Base-by-base conservation (phyloP, 1,284 basidiomycete species). In the Moesziomyces sp. region DNA sequence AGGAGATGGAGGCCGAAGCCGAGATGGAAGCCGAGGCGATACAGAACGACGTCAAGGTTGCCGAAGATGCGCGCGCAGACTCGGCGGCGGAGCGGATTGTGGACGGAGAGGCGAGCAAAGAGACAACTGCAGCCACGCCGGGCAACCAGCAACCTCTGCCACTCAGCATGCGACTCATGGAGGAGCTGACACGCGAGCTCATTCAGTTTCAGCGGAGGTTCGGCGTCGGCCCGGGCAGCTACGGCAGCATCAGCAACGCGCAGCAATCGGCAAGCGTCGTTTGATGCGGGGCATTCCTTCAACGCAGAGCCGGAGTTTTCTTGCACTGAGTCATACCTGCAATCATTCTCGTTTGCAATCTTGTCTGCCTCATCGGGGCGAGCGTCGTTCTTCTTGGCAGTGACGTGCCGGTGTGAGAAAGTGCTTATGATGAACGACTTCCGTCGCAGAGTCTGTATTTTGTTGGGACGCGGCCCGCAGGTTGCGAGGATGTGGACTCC, bases 11-110 rank as follows among this genome's bases (percentile, higher is more conserved):
- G 1, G 90, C 89, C 74, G 91, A 91, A 51, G 86, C 88, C 35
- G 92, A 92, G 83, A 88, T 92, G 48, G 88, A 87, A 44, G 88
- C 92, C 68, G 86, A 93, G 75, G 88, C 88, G 60, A 57, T 42
- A 45, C 66, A 56, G 6, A 43, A 59, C 18, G 52, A 56, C 16
- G 49, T 21, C 49, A 56, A 59, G 26, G 16, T 58, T 0, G 44
- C 43, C 5, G 38, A 34, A 26, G 55, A 8, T n/a, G 21, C 26
- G 14, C 28, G 30, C 13, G 18, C 16, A 23, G 46, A 45, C 5
- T 35, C 47, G 26, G 21, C 53, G 1, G 26, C 60, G 14, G 60
- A 45, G 19, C 89, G 90, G 55, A 88, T 89, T 21, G 83, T 93
- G 57, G 89, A 90, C 56, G 81, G 83, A 30, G 48, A 26, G 53